A percentile compares a stretch with the other conserved stretches of the same genome.
Conservation (phyloP, 1,284 basidiomycete genomes). For the Fomitopsis pinicola region DNA sequence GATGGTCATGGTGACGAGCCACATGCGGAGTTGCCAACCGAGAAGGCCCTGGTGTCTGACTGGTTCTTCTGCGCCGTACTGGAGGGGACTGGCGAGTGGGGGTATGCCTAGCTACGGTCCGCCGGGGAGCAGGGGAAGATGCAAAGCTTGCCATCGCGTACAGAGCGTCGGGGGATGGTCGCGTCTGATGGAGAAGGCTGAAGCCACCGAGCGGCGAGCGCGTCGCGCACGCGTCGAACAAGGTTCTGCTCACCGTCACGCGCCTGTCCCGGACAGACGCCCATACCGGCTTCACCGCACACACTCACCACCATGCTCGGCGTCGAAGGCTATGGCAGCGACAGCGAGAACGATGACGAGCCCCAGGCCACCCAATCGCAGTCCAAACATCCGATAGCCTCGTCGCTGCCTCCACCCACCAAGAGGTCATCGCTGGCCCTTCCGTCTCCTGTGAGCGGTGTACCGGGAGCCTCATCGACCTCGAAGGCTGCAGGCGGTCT, state of each 20-base stretch:
- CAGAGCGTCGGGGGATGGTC: neutral
- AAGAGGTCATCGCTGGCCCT: slow-evolving; percentile 36
- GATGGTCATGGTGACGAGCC: slow-evolving; percentile 9
- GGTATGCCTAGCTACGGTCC: slow-evolving; percentile 20
- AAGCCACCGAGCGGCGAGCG: slow-evolving; percentile 7
- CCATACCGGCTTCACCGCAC: slow-evolving; percentile 7
- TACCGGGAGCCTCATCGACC: slow-evolving; percentile 19
- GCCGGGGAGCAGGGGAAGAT: slow-evolving; percentile 25
- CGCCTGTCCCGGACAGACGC: slow-evolving; percentile 4
- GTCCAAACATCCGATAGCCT: slow-evolving; percentile 13
- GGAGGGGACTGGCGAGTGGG: slow-evolving; percentile 21
- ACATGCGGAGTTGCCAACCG: slow-evolving; percentile 26
- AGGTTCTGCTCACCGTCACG: neutral
- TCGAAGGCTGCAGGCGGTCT: slow-evolving; percentile 26
- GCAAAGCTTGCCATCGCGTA: slow-evolving; percentile 26
- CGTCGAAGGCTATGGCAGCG: slow-evolving; percentile 71
- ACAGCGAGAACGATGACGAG: slow-evolving; percentile 53
- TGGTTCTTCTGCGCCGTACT: slow-evolving; percentile 16
- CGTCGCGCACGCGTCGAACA: slow-evolving; percentile 10
- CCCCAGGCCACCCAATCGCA: slow-evolving; percentile 4
- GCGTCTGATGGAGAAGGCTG: slow-evolving; percentile 4
- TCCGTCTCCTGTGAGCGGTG: slow-evolving; percentile 25
- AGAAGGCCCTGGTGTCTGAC: slow-evolving; percentile 20
- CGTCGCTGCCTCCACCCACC: slow-evolving; percentile 21
- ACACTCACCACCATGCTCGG: slow-evolving; percentile 53